Percentiles rank a stretch among this genome's conserved stretches.
phyloP scores from a whole-genome alignment of 495 filamentous ascomycete genomes.

The Astrothelium macrocarpum region DNA sequence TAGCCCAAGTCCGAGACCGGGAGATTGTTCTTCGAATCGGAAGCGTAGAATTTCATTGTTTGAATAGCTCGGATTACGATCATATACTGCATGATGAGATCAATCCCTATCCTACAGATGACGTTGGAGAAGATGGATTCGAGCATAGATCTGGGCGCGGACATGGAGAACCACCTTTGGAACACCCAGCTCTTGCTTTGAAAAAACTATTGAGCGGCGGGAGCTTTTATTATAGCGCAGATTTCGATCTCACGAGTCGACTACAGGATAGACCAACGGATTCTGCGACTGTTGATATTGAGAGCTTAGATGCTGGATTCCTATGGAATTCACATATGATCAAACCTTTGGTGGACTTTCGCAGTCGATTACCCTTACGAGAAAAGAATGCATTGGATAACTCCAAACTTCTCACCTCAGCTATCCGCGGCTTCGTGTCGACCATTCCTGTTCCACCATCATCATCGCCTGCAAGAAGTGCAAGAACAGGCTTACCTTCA shows the following conservation, averaged over 20 bases:
- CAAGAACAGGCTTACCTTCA: slow-evolving; percentile 61
- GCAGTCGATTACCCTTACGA: slow-evolving; percentile 60
- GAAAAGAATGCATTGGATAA: slow-evolving; percentile 69
- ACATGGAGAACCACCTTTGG: slow-evolving; percentile 54
- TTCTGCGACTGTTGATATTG: slow-evolving; percentile 30
- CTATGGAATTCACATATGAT: slow-evolving; percentile 99
- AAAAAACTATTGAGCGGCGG: slow-evolving; percentile 88
- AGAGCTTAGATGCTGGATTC: slow-evolving; percentile 70
- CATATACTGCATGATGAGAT: slow-evolving; percentile 53
- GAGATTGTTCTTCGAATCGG: slow-evolving; percentile 83
- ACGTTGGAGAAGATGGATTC: slow-evolving; percentile 40
- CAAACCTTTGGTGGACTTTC: slow-evolving; percentile 76
- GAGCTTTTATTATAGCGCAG: slow-evolving; percentile 95
- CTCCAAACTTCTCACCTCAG: slow-evolving; percentile 82
- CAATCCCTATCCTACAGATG: slow-evolving; percentile 43
- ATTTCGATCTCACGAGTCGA: slow-evolving; percentile 92
- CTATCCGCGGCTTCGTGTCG: slow-evolving; percentile 83
- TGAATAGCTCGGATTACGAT: slow-evolving; percentile 79
- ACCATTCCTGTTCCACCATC: slow-evolving; percentile 73
- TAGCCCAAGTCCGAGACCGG: slow-evolving; percentile 73
- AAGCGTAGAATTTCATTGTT: slow-evolving; percentile 83
- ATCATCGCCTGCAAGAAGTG: slow-evolving; percentile 39
- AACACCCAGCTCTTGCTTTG: slow-evolving; percentile 81
- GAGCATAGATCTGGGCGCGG: slow-evolving; percentile 50
- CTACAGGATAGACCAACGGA: slow-evolving; percentile 65